Evolutionary conservation across 352 stramenopile species (phyloP).

Genomic region (Phytophthora rubi): DNA sequence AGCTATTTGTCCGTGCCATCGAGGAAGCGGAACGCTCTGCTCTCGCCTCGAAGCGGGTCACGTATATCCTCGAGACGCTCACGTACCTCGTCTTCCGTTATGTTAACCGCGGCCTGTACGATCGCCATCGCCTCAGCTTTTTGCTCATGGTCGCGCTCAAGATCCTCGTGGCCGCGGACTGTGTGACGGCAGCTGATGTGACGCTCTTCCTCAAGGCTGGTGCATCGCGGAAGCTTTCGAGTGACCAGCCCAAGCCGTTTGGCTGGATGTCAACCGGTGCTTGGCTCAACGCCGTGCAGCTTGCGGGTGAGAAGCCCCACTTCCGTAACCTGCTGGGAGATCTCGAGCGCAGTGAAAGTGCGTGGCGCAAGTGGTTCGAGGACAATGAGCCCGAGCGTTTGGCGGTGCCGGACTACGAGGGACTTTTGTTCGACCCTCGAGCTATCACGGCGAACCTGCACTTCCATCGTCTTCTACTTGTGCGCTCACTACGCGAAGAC

Average conservation of each 20-base stretch:
- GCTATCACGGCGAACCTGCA: slow-evolving; percentile 68
- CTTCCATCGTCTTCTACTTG: slow-evolving; percentile 74
- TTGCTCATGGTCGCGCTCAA: slow-evolving; percentile 75
- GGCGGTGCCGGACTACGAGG: slow-evolving; percentile 73
- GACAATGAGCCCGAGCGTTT: slow-evolving; percentile 78
- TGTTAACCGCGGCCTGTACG: slow-evolving; percentile 79
- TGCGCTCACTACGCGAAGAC: slow-evolving; percentile 76
- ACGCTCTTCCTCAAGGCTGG: slow-evolving; percentile 79
- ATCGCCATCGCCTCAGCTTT: slow-evolving; percentile 79
- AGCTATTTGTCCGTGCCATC: slow-evolving; percentile 86
- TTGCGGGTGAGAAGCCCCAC: slow-evolving; percentile 68
- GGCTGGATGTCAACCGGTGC: slow-evolving; percentile 66
- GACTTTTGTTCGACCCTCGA: slow-evolving; percentile 65
- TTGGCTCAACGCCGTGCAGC: slow-evolving; percentile 77
- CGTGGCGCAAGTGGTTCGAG: slow-evolving; percentile 82
- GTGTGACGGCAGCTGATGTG: slow-evolving; percentile 59
- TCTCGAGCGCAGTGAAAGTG: slow-evolving; percentile 69
- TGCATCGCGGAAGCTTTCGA: slow-evolving; percentile 61
- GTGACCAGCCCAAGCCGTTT: slow-evolving; percentile 79
- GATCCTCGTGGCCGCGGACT: slow-evolving; percentile 75
- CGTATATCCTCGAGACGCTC: slow-evolving; percentile 88
- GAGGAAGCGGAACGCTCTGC: slow-evolving; percentile 81
- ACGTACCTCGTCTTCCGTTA: slow-evolving; percentile 85
- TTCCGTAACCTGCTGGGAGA: slow-evolving; percentile 72
- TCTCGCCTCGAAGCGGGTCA: slow-evolving; percentile 86